These are phyloP conservation scores for Castanea crenata DNA, from an alignment of 306 rosid genomes.

Conservation along the genomic window DNA sequence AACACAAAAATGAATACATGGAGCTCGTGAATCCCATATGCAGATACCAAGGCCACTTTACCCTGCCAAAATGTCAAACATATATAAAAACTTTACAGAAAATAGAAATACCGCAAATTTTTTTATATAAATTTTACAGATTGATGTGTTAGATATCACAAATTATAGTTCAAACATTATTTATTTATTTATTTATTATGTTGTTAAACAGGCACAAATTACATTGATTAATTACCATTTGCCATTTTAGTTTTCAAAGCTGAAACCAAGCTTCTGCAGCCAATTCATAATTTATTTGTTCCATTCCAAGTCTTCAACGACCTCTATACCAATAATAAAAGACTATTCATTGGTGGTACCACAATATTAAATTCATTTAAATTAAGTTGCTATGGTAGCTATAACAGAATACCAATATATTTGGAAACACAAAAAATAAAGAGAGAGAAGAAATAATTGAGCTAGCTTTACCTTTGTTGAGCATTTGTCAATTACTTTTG, in stretches of 20 bases:
- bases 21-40: slow-evolving; percentile 91
- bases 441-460: neutral
- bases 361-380: no score
- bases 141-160: no score
- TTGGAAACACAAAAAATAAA: neutral
- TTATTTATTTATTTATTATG: no score
- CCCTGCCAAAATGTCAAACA: slow-evolving; percentile 36
- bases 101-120: neutral
- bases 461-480: slow-evolving; percentile 1
- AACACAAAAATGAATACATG: slow-evolving; percentile 79
- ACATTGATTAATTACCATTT: no score
- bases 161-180: no score
- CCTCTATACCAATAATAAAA: no score
- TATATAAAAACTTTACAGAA: neutral
- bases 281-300: no score
- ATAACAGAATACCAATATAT: neutral
- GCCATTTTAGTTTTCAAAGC: neutral
- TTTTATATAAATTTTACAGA: no score
- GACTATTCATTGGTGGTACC: no score
- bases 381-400: neutral
- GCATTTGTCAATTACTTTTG: slow-evolving; percentile 31
- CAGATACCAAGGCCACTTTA: slow-evolving; percentile 69
- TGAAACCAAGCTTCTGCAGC: no score
- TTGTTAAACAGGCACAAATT: no score
- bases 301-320: no score